Percentiles rank a stretch among this genome's conserved stretches.
Evolutionary conservation across 1,139 yeast genomes (phyloP).

Genomic region (Scheffersomyces titani): DNA sequence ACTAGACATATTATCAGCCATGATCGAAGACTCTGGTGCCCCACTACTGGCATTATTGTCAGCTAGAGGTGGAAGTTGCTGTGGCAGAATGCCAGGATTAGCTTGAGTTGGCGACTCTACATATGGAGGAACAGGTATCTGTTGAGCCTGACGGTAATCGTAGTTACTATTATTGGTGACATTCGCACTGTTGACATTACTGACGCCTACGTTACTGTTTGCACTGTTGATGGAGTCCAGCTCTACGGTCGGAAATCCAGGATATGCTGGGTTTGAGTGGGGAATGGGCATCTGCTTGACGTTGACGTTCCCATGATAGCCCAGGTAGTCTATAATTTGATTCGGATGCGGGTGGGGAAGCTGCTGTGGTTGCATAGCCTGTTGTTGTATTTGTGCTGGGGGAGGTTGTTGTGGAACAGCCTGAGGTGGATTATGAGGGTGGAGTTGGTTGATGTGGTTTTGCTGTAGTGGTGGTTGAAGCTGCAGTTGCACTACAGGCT

Average conservation of each 20-base stretch:
- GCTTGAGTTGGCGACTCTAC: background rate
- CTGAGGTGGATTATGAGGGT: constrained; percentile 3
- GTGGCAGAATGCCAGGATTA: background rate
- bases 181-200: background rate
- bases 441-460: background rate
- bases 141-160: background rate
- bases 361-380: background rate
- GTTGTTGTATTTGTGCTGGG: constrained; percentile 3
- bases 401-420: too few species aligned
- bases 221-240: background rate
- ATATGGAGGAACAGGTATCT: background rate
- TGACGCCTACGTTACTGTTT: background rate
- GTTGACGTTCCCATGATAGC: background rate
- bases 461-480: constrained; percentile 3
- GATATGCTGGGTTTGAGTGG: background rate
- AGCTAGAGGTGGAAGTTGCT: background rate
- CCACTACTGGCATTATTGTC: background rate
- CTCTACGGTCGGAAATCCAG: background rate
- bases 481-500: background rate
- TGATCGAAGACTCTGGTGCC: background rate
- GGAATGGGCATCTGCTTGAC: background rate
- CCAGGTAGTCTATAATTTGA: background rate
- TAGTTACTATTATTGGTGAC: background rate
- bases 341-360: background rate
- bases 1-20: background rate